Percentiles rank a stretch among this genome's conserved stretches.
phyloP scores from a whole-genome alignment of 495 filamentous ascomycete genomes.

The Annulohypoxylon moriforme region DNA sequence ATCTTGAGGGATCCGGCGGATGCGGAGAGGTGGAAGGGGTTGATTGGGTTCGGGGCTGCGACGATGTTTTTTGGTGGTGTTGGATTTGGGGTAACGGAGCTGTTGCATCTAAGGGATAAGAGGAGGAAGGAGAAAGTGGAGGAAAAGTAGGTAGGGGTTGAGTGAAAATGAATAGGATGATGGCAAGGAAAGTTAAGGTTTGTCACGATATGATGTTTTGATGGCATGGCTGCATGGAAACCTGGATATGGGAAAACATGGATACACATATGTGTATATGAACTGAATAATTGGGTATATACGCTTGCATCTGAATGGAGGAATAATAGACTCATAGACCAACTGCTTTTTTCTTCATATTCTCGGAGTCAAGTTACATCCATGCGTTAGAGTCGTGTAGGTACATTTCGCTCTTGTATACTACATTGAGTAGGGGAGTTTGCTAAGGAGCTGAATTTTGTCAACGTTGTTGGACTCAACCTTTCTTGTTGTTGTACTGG shows the following conservation, averaged over 20 bases:
- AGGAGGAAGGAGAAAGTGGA: not conserved
- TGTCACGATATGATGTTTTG: not conserved
- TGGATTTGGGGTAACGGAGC: constrained; percentile 14
- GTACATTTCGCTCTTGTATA: not conserved
- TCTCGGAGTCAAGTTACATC: not conserved
- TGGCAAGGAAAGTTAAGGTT: not conserved
- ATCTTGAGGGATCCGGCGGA: constrained; percentile 35
- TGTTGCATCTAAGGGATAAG: constrained; percentile 8
- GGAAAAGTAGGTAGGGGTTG: not conserved
- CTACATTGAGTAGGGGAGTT: not conserved
- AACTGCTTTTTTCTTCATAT: not conserved
- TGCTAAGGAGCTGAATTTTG: too few relatives aligned
- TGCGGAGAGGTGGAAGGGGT: constrained; percentile 12
- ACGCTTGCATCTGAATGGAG: not conserved
- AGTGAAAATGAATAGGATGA: not conserved
- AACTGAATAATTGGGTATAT: not conserved
- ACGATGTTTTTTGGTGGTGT: constrained; percentile 24
- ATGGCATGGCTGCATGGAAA: not conserved
- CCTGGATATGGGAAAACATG: not conserved
- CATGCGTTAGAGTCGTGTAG: not conserved
- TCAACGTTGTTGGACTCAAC: not conserved
- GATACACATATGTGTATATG: not conserved
- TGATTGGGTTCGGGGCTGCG: constrained; percentile 23
- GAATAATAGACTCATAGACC: not conserved
- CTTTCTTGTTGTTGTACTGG: not conserved